Conservation (phyloP, 2,329 filamentous ascomycete genomes). For the Geosmithia morbida region DNA sequence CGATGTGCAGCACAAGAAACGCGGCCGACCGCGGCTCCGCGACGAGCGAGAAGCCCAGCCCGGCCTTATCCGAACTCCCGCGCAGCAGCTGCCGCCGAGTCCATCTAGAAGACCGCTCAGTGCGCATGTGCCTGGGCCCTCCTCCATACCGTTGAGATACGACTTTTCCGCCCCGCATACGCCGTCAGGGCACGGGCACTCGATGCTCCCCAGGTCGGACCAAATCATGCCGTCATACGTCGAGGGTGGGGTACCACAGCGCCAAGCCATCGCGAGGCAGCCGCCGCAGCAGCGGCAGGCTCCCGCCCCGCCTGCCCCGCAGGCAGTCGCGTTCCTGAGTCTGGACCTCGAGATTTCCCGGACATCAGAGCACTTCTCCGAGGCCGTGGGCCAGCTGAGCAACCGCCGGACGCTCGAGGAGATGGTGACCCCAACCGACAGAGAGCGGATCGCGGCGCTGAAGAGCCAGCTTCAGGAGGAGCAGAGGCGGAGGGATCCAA, state of each 20-base stretch:
- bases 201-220: background rate
- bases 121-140: slow-evolving; percentile 30
- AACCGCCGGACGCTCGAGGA: slow-evolving; percentile 37
- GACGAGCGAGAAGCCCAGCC: slow-evolving; percentile 53
- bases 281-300: no score
- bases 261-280: no score
- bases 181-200: background rate
- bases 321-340: slow-evolving; percentile 43
- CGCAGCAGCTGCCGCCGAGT: slow-evolving; percentile 26
- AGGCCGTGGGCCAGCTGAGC: slow-evolving; percentile 34
- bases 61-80: slow-evolving; percentile 32
- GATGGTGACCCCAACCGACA: slow-evolving; percentile 34
- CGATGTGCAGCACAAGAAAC: slow-evolving; percentile 77
- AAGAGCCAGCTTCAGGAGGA: slow-evolving; percentile 41
- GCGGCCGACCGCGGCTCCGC: slow-evolving; percentile 62
- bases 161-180: slow-evolving; percentile 9
- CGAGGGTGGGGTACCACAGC: background rate
- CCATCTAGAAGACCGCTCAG: slow-evolving; percentile 28
- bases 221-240: background rate
- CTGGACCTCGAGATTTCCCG: slow-evolving; percentile 44
- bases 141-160: slow-evolving; percentile 24
- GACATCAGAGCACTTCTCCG: slow-evolving; percentile 38
- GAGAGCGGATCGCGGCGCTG: slow-evolving; percentile 33
- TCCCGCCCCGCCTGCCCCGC: slow-evolving; percentile 20
- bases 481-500: slow-evolving; percentile 41